Evolutionary conservation across 1,139 yeast species (phyloP), one percentile per base, ranked within the genome.

Genomic region (Entelexis paramagnoliae): DNA sequence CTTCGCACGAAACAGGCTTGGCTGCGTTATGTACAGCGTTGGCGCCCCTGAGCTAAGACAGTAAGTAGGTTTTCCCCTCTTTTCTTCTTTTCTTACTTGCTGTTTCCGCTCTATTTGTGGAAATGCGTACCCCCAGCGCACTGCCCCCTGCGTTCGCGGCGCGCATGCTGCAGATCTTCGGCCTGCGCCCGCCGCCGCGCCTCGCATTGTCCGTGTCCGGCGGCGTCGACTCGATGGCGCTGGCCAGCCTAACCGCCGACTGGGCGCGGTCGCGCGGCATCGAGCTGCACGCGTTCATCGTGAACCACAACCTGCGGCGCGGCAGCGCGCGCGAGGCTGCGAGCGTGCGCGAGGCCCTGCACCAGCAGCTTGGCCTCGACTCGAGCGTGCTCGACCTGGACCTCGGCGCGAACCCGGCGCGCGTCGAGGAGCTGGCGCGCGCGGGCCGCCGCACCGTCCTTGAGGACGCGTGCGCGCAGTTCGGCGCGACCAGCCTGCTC

Each of bases 201-300:
- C 45, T 67, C 4, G 68, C 60, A 2, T 42, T 67, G 17, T 88
- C 89, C 0, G 73, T 84, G 2, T 80, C 87, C 10, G 95, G 95
- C 2, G 95, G 95, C 0, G 88, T 81, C 1, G 95, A 84, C 62
- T 83, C 93, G 1, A 79, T 83, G 77, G 81, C 84, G 26, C 64
- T 84, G 46, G 72, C 84, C 1, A 68, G 58, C 30, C 64, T 84
- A 46, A 71, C 83, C 1, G 67, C 59, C 61, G 68, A 47, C 54
- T 59, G 51, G 56, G 46, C 41, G 46, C 58, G 20, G 5, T 16
- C 49, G 5, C 46, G 53, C 16, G 44, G 40, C 22, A 36, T 54
- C 20, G 58, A 67, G 20, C 64, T 82, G 5, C 62, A 66, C 33
- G 79, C 81, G 0, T 68, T 79, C 28, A 78, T 86, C 0, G 73